A percentile compares a stretch with the other conserved stretches of the same genome.
These are phyloP conservation scores for Saturnispora gosingensis DNA, from an alignment of 805 yeast genomes.

Conservation along the genomic window DNA sequence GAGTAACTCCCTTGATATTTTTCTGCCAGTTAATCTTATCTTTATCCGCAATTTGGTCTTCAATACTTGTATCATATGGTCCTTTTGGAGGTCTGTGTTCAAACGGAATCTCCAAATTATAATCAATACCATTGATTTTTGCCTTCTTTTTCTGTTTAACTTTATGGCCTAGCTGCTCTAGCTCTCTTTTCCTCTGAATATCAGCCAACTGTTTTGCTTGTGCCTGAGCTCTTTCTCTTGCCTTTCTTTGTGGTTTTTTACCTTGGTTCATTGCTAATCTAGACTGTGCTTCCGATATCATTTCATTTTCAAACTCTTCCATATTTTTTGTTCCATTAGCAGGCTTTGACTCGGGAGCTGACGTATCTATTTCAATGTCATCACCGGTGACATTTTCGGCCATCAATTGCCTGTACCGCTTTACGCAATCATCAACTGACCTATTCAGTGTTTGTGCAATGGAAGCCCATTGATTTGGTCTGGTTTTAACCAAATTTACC, in stretches of 20 bases:
- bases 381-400: constrained; percentile 34
- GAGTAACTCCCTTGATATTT: constrained; percentile 31
- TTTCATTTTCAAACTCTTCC: constrained; percentile 84
- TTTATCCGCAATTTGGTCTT: constrained; percentile 33
- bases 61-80: constrained; percentile 57
- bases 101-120: constrained; percentile 74
- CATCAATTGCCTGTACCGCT: constrained; percentile 67
- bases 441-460: constrained; percentile 76
- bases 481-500: constrained; percentile 50
- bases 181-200: constrained; percentile 69
- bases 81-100: constrained; percentile 65
- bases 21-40: constrained; percentile 23
- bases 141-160: constrained; percentile 45
- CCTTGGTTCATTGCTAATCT: constrained; percentile 89
- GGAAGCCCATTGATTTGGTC: constrained; percentile 94
- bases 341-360: constrained; percentile 62
- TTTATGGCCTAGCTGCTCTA: constrained; percentile 65
- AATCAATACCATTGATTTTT: constrained; percentile 56
- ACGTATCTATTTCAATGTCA: constrained; percentile 10
- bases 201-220: constrained; percentile 70
- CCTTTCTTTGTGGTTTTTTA: constrained; percentile 85
- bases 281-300: constrained; percentile 92
- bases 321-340: constrained; percentile 52
- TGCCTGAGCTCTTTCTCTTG: constrained; percentile 71
- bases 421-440: constrained; percentile 80